Evolutionary conservation across 208 protist species (phyloP).

Genomic region (Naegleria gruberi): DNA sequence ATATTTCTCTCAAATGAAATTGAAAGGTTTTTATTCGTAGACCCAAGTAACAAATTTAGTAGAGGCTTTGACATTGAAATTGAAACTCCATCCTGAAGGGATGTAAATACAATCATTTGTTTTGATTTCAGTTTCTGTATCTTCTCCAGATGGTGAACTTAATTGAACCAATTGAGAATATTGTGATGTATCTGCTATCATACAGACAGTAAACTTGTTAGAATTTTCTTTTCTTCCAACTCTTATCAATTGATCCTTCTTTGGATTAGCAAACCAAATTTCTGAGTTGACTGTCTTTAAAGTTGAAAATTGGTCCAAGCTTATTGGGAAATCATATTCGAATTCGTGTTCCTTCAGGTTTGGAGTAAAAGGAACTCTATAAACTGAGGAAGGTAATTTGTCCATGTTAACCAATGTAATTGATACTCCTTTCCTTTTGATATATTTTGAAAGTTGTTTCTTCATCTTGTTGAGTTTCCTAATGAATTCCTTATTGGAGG

Average conservation of each 20-base stretch:
- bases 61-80: background rate
- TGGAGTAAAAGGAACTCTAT: background rate
- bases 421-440: background rate
- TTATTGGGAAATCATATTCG: background rate
- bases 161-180: background rate
- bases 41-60: background rate
- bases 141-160: background rate
- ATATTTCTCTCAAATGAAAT: no score
- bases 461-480: background rate
- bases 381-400: background rate
- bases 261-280: background rate
- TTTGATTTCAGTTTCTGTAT: background rate
- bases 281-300: background rate
- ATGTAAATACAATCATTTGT: background rate
- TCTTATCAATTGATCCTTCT: background rate
- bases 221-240: background rate
- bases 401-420: background rate
- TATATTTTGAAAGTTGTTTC: background rate
- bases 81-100: background rate
- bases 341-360: background rate
- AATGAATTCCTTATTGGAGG: background rate
- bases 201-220: background rate
- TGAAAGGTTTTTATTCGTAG: background rate
- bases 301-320: background rate
- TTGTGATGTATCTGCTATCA: background rate